Evolutionary conservation across 2,329 filamentous ascomycete species (phyloP), one percentile per base, ranked within the genome.

Genomic region (Diaporthe ampelina): DNA sequence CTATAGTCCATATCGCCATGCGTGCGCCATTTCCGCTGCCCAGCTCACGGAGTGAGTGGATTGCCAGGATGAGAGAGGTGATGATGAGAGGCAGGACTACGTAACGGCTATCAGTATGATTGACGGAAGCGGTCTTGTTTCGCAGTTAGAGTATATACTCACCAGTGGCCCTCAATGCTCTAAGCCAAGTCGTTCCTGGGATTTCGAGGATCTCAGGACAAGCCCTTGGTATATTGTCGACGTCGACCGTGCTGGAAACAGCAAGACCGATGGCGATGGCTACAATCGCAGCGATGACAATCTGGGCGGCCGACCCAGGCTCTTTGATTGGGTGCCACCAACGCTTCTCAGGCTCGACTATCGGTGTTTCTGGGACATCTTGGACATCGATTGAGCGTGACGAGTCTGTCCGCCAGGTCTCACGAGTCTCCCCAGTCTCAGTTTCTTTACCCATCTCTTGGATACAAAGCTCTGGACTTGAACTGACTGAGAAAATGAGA

Each of bases 51-150:
- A 89, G 82, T n/a, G 83, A 82, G 61, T 86, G 86, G 8, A 89
- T 81, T 7, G 87, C 86, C 24, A 89, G 81, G 61, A 89, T 85
- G 82, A 89, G 88, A 32, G 88, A 87, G 10, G 83, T 85, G 35
- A 89, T 81, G 56, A 89, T 89, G 71, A 89, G 79, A 2, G 87
- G 87, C 1, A 89, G 81, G 0, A 89, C 87, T 88, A 6, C 21
- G 21, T 7, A 17, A 3, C n/a, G 45, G 11, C n/a, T 35, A 21
- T 50, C 15, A 26, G 56, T 37, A 24, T 59, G 13, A 37, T 13
- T 48, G 56, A 32, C 11, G 43, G 6, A 21, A 3, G 15, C 32
- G 67, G 3, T 15, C 45, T 24, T 17, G 21, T 4, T 26, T 4
- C 17, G 6, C 6, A 2, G 19, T 11, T 10, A 17, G n/a, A 15